phyloP scores from a whole-genome alignment of 257 asterid species.

The Catharanthus roseus region DNA sequence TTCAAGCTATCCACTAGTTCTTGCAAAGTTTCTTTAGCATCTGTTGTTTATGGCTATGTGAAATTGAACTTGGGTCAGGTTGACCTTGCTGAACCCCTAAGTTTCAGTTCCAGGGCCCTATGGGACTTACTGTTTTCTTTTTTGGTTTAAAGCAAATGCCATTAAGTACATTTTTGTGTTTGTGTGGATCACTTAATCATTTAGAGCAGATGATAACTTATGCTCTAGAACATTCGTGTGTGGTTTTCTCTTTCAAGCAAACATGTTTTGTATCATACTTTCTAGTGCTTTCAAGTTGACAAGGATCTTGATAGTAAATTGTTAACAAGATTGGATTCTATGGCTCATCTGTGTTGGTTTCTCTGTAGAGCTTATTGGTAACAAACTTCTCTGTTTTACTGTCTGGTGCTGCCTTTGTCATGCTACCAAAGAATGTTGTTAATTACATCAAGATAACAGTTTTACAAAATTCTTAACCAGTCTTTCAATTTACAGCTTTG shows the following conservation, averaged over 20 bases:
- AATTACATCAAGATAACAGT: background rate
- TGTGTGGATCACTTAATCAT: background rate
- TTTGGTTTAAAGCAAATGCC: background rate
- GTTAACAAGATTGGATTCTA: background rate
- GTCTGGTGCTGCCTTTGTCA: background rate
- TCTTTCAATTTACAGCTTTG: no score
- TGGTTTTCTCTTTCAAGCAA: background rate
- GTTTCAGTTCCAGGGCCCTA: background rate
- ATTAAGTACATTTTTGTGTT: background rate
- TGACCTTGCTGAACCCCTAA: background rate
- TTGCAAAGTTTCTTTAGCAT: background rate
- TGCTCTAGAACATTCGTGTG: background rate
- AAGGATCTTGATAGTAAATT: background rate
- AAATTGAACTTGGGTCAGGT: background rate
- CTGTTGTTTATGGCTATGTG: background rate
- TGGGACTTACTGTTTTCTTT: no score
- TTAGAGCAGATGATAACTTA: background rate
- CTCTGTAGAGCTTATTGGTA: background rate
- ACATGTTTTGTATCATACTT: background rate
- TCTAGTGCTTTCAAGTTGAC: background rate
- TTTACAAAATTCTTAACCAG: background rate
- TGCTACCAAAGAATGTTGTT: background rate
- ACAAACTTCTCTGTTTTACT: background rate
- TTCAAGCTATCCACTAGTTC: background rate
- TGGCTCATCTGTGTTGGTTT: background rate